A percentile compares a stretch with the other conserved stretches of the same genome.
Evolutionary conservation across 2,329 filamentous ascomycete species (phyloP).

Genomic region (Trichoderma arundinaceum): DNA sequence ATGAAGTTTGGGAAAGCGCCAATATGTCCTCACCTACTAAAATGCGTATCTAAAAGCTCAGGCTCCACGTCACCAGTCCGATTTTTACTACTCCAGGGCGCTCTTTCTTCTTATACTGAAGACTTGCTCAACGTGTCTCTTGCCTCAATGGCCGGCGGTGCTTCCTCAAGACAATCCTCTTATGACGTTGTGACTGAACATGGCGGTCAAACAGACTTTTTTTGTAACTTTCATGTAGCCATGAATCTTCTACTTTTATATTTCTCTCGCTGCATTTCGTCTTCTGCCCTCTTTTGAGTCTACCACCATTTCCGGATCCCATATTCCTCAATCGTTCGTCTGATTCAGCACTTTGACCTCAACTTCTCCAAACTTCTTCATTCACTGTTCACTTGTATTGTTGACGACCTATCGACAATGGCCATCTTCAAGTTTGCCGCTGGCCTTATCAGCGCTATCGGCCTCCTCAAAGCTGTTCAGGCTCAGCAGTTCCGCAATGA

Average conservation of each 20-base stretch:
- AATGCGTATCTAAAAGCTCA: no score
- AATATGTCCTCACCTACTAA: not conserved
- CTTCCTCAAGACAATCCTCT: conserved; percentile 1
- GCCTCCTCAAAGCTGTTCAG: conserved; percentile 35
- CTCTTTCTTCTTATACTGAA: not conserved
- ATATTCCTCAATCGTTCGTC: not conserved
- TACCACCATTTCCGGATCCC: not conserved
- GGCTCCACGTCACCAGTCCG: not conserved
- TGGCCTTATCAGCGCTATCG: conserved; percentile 36
- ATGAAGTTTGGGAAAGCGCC: not conserved
- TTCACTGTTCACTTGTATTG: not conserved
- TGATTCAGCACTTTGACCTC: not conserved
- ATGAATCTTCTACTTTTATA: not conserved
- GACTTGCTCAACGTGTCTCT: not conserved
- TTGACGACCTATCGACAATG: conserved; percentile 35
- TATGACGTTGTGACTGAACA: not conserved
- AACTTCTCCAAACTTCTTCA: not conserved
- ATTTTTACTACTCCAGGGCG: not conserved
- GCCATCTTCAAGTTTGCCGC: conserved; percentile 35
- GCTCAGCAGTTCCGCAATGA: conserved; percentile 43
- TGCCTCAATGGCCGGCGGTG: conserved; percentile 11
- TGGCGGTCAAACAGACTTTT: conserved; percentile 14
- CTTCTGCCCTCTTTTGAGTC: not conserved
- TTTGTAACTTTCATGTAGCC: not conserved
- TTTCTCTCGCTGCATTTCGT: not conserved